Evolutionary conservation across 1,284 basidiomycete genomes (phyloP).

Genomic region (Pisolithus thermaeus): DNA sequence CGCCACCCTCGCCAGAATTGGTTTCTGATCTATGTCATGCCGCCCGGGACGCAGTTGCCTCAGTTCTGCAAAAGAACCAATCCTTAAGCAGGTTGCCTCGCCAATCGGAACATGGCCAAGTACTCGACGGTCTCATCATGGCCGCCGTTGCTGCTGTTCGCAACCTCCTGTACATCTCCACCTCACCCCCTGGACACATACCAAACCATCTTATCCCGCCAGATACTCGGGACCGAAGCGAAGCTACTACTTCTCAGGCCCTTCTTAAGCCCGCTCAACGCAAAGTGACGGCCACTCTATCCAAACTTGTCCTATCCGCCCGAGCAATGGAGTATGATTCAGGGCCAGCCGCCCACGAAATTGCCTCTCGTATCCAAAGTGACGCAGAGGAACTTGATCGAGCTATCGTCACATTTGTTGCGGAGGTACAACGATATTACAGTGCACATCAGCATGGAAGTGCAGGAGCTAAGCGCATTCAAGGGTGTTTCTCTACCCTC

Average conservation of each 20-base stretch:
- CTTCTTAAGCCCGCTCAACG: constrained; percentile 68
- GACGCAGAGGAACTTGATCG: constrained; percentile 76
- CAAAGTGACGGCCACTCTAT: constrained; percentile 74
- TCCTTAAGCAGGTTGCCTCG: constrained; percentile 39
- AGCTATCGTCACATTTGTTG: constrained; percentile 66
- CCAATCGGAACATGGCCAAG: constrained; percentile 47
- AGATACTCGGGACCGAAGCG: constrained; percentile 38
- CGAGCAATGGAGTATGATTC: constrained; percentile 75
- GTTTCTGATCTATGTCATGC: constrained; percentile 54
- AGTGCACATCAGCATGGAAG: constrained; percentile 31
- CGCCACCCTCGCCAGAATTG: constrained; percentile 51
- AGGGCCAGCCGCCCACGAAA: constrained; percentile 52
- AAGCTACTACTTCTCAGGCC: constrained; percentile 44
- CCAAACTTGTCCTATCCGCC: constrained; percentile 69
- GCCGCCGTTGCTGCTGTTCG: constrained; percentile 66
- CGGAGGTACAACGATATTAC: constrained; percentile 61
- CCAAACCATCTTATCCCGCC: constrained; percentile 51
- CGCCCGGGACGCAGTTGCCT: constrained; percentile 54
- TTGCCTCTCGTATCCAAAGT: constrained; percentile 65
- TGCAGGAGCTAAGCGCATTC: constrained; percentile 48
- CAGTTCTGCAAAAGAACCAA: constrained; percentile 55
- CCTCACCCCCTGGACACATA: constrained; percentile 57
- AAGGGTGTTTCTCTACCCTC: constrained; percentile 56
- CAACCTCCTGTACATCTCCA: constrained; percentile 67
- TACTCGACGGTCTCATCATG: constrained; percentile 59